A percentile compares a stretch with the other conserved stretches of the same genome.
phyloP scores from a whole-genome alignment of 352 stramenopile species.

The Globisporangium okanoganense region DNA sequence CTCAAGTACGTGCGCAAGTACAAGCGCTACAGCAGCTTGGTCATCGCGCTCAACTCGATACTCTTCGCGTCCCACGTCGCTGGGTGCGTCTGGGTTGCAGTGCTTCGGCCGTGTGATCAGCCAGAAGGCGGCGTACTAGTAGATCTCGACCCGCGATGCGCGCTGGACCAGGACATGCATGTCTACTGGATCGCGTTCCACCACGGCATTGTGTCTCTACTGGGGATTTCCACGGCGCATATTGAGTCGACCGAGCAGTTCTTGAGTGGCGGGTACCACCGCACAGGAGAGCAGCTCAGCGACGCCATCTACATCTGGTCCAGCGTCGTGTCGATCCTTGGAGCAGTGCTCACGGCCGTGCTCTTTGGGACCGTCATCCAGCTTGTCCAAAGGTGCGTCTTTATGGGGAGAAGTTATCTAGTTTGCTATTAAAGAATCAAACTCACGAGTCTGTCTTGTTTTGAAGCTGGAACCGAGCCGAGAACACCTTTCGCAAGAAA shows the following conservation, averaged over 20 bases:
- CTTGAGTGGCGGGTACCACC: constrained; percentile 42
- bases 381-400: constrained; percentile 44
- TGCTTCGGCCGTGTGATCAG: constrained; percentile 39
- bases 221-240: constrained; percentile 42
- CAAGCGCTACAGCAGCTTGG: constrained; percentile 54
- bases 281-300: constrained; percentile 10
- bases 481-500: constrained; percentile 66
- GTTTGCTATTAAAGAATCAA: neutral
- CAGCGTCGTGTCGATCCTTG: constrained; percentile 37
- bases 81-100: constrained; percentile 52
- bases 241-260: constrained; percentile 43
- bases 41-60: constrained; percentile 45
- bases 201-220: constrained; percentile 47
- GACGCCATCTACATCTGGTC: constrained; percentile 39
- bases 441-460: neutral
- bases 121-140: constrained; percentile 8
- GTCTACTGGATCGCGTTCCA: constrained; percentile 61
- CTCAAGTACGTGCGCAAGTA: constrained; percentile 57
- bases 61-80: constrained; percentile 52
- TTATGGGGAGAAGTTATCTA: neutral
- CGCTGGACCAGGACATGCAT: constrained; percentile 28
- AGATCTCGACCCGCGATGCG: constrained; percentile 23
- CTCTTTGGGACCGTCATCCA: constrained; percentile 59
- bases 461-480: constrained; percentile 47
- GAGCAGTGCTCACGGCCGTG: constrained; percentile 36